Evolutionary conservation across 176 grass and related monocot species (phyloP).

Genomic region (Panicum miliaceum): DNA sequence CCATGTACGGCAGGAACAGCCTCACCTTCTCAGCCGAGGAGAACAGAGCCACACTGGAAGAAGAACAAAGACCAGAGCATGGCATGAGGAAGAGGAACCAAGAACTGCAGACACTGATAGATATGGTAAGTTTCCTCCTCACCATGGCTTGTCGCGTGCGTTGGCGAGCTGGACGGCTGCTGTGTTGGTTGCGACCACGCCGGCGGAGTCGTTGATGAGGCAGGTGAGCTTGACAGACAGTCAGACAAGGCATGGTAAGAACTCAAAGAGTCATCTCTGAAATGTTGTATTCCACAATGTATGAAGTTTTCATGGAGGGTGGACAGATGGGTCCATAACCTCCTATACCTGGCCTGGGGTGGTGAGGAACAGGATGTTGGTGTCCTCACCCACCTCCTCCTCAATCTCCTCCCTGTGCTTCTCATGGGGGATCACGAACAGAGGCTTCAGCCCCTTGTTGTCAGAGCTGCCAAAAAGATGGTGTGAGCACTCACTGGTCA

Average conservation of each 20-base stretch:
- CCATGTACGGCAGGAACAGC: slow-evolving; percentile 69
- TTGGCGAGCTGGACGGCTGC: slow-evolving; percentile 84
- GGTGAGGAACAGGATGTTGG: slow-evolving; percentile 75
- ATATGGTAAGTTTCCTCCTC: not conserved
- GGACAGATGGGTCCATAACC: not conserved
- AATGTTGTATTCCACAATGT: not conserved
- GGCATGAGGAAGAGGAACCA: not conserved
- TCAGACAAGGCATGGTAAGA: not conserved
- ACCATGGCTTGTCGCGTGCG: slow-evolving; percentile 82
- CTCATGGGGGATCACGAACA: slow-evolving; percentile 96
- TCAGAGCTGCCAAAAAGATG: slow-evolving; percentile 38
- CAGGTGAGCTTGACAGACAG: slow-evolving; percentile 61
- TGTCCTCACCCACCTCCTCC: slow-evolving; percentile 64
- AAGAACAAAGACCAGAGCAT: not conserved
- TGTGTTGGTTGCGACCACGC: slow-evolving; percentile 84
- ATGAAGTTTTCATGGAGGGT: not conserved
- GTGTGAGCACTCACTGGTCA: not conserved
- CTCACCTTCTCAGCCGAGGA: slow-evolving; percentile 73
- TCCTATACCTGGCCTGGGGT: slow-evolving; percentile 80
- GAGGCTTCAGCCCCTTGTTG: slow-evolving; percentile 60
- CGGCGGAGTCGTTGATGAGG: slow-evolving; percentile 76
- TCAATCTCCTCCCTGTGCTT: slow-evolving; percentile 84
- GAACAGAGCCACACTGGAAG: slow-evolving; percentile 71
- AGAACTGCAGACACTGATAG: too few species aligned
- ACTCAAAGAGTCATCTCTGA: not conserved